Conservation (phyloP, 352 stramenopile genomes). For the Peronospora farinosa region DNA sequence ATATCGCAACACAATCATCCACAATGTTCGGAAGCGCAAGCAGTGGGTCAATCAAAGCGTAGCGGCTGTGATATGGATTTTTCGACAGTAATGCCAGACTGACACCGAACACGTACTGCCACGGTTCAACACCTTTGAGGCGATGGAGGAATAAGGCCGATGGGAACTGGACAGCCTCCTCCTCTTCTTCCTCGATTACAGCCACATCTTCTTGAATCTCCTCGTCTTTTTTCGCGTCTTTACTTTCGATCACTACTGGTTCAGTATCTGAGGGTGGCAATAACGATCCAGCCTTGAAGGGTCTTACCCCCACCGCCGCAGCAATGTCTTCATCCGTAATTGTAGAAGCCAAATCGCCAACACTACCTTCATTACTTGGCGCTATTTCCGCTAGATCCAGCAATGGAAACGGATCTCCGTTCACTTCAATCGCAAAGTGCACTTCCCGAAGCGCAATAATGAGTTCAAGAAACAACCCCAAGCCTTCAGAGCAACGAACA, state of each 20-base stretch:
- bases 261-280: conserved; percentile 14
- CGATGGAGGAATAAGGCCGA: conserved; percentile 59
- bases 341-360: conserved; percentile 24
- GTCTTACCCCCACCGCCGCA: conserved; percentile 23
- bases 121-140: conserved; percentile 73
- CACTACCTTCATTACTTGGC: conserved; percentile 12
- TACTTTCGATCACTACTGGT: conserved; percentile 11
- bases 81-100: conserved; percentile 64
- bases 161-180: conserved; percentile 43
- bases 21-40: conserved; percentile 74
- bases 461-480: conserved; percentile 70
- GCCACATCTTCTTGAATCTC: conserved; percentile 13
- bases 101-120: conserved; percentile 79
- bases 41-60: conserved; percentile 67
- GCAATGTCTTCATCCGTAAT: conserved; percentile 33
- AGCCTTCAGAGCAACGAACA: conserved; percentile 61
- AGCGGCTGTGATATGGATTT: conserved; percentile 76
- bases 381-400: conserved; percentile 11
- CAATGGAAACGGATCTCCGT: conserved; percentile 44
- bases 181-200: conserved; percentile 14
- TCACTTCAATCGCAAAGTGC: conserved; percentile 65
- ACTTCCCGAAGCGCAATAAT: conserved; percentile 64
- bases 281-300: conserved; percentile 27
- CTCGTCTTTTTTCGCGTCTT: conserved; percentile 17
- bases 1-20: conserved; percentile 65